Percentiles rank a stretch among this genome's conserved stretches.
Conservation (phyloP, 2,329 filamentous ascomycete genomes). For the Laburnicola sp. region DNA sequence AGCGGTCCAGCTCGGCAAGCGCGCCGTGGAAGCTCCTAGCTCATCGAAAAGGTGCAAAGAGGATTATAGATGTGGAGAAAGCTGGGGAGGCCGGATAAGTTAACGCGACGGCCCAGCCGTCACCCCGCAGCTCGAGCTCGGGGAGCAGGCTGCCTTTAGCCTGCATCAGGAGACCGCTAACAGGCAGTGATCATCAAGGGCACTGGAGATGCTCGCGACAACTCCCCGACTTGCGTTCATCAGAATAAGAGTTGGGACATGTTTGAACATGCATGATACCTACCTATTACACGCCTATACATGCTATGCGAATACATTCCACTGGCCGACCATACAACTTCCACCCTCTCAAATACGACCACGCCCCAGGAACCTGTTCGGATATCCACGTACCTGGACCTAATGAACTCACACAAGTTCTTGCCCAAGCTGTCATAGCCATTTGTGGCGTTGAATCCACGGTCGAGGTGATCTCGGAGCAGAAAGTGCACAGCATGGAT, state of each 20-base stretch:
- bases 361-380: conserved; percentile 25
- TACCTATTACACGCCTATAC: conserved; percentile 5
- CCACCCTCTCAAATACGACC: conserved; percentile 14
- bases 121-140: no score
- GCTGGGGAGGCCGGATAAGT: conserved; percentile 6
- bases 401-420: conserved; percentile 26
- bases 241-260: no score
- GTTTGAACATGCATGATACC: not conserved
- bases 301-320: conserved; percentile 1
- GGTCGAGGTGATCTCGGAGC: conserved; percentile 26
- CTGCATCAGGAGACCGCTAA: conserved; percentile 1
- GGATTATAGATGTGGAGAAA: conserved; percentile 2
- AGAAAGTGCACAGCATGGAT: conserved; percentile 30
- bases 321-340: not conserved
- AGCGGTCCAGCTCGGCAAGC: not conserved
- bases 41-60: conserved; percentile 1
- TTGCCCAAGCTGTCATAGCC: conserved; percentile 27
- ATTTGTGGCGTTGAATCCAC: conserved; percentile 24
- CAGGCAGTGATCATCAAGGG: not conserved
- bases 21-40: not conserved
- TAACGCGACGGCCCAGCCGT: no score
- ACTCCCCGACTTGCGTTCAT: no score
- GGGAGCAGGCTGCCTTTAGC: not conserved
- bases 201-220: not conserved
- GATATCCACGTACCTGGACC: conserved; percentile 24